Evolutionary conservation across 1,284 basidiomycete genomes (phyloP).

Genomic region (Trichosporon asahii): DNA sequence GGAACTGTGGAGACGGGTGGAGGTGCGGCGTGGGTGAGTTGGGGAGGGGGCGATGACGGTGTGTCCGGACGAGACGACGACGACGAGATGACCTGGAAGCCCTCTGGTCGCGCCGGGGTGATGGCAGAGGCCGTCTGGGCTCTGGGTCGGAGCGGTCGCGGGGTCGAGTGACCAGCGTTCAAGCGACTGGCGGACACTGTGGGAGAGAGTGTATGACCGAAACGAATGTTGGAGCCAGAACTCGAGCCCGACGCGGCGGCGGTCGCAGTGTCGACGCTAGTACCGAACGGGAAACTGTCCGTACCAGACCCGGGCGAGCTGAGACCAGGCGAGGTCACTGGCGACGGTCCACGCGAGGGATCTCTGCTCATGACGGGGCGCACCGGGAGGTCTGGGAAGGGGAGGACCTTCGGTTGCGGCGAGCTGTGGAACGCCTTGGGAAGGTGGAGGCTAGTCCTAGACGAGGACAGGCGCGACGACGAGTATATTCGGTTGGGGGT

Average conservation of each 20-base stretch:
- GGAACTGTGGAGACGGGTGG: background rate
- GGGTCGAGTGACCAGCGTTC: background rate
- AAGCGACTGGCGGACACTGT: background rate
- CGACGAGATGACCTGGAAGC: slow-evolving; percentile 1
- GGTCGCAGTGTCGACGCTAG: slow-evolving; percentile 1
- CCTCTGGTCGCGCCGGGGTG: background rate
- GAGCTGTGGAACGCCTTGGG: slow-evolving; percentile 6
- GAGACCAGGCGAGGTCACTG: slow-evolving; percentile 13
- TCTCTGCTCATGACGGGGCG: slow-evolving; percentile 20
- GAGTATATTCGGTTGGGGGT: slow-evolving; percentile 24
- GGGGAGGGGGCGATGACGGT: background rate
- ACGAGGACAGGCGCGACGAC: slow-evolving; percentile 18
- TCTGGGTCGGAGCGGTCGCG: background rate
- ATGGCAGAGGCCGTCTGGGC: background rate
- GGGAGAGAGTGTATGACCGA: slow-evolving; percentile 2
- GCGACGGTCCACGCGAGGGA: slow-evolving; percentile 10
- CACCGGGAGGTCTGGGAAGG: slow-evolving; percentile 25
- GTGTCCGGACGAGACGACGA: slow-evolving; percentile 8
- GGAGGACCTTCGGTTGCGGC: slow-evolving; percentile 25
- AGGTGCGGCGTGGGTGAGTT: background rate
- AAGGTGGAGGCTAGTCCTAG: slow-evolving; percentile 16
- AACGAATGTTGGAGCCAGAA: background rate
- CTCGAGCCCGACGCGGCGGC: background rate
- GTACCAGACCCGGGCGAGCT: slow-evolving; percentile 1
- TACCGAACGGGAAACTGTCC: background rate